A percentile compares a stretch with the other conserved stretches of the same genome.
These are phyloP conservation scores for Scedosporium aurantiacum DNA, from an alignment of 2,329 filamentous ascomycete genomes.

Conservation along the genomic window DNA sequence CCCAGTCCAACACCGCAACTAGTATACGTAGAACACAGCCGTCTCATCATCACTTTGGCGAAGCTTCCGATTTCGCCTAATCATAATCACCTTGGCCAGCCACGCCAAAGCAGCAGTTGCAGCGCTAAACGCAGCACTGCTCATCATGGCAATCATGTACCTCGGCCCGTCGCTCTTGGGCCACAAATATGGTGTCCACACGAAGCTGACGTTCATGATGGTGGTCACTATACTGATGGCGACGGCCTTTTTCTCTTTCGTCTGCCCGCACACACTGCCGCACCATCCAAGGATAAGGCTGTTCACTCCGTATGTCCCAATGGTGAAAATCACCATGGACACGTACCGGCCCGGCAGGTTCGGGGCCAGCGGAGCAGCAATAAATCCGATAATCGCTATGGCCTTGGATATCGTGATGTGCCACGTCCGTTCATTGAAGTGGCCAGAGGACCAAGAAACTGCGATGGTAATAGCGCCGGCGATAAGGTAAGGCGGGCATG, in stretches of 20 bases:
- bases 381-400: constrained; percentile 30
- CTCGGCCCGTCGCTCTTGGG: constrained; percentile 31
- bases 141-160: constrained; percentile 32
- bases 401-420: constrained; percentile 34
- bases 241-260: constrained; percentile 37
- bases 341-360: constrained; percentile 28
- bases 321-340: constrained; percentile 30
- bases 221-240: constrained; percentile 38
- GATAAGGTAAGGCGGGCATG: constrained; percentile 39
- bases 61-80: constrained; percentile 29
- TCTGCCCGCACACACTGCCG: constrained; percentile 30
- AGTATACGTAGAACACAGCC: neutral
- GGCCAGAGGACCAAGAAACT: constrained; percentile 38
- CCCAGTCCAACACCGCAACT: too few species aligned
- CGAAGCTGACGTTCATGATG: constrained; percentile 33
- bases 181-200: constrained; percentile 41
- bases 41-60: constrained; percentile 18
- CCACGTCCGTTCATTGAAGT: constrained; percentile 36
- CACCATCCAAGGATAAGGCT: constrained; percentile 36
- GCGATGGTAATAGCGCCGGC: constrained; percentile 34
- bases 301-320: constrained; percentile 33
- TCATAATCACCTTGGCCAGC: constrained; percentile 28
- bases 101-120: constrained; percentile 27
- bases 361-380: constrained; percentile 24
- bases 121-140: constrained; percentile 30